phyloP scores from a whole-genome alignment of 768 basidiomycete species.

The Lactifluus hygrophoroides region DNA sequence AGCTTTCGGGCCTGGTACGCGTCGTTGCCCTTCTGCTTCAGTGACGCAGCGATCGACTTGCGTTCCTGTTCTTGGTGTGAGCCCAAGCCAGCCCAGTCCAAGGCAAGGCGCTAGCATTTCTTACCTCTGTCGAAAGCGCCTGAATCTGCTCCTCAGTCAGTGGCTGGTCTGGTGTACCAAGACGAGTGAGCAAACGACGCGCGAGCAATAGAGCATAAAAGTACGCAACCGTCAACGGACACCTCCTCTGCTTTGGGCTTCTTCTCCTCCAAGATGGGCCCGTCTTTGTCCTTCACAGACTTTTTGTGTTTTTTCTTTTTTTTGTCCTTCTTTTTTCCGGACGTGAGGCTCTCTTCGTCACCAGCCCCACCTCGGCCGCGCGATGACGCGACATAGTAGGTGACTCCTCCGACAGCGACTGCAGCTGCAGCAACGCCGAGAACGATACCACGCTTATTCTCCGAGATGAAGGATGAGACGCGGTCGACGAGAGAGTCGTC shows the following conservation, averaged over 20 bases:
- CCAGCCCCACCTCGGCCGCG: conserved; percentile 26
- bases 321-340: conserved; percentile 42
- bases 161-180: conserved; percentile 32
- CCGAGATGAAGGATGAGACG: conserved; percentile 57
- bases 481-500: conserved; percentile 45
- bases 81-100: background rate
- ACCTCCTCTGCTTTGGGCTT: conserved; percentile 35
- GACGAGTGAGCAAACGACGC: conserved; percentile 12
- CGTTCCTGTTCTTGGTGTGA: conserved; percentile 46
- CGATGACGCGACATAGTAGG: conserved; percentile 64
- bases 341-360: conserved; percentile 17
- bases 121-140: conserved; percentile 50
- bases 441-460: conserved; percentile 70
- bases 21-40: conserved; percentile 65
- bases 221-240: conserved; percentile 22
- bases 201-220: background rate
- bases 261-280: conserved; percentile 75
- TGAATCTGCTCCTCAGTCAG: conserved; percentile 49
- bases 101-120: too few species aligned
- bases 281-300: conserved; percentile 47
- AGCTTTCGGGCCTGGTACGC: conserved; percentile 61
- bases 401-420: conserved; percentile 63
- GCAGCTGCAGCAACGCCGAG: conserved; percentile 66
- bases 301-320: conserved; percentile 42
- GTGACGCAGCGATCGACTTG: conserved; percentile 46